Evolutionary conservation across 2,329 filamentous ascomycete genomes (phyloP).

Genomic region (Beauveria scarabaeidicola): DNA sequence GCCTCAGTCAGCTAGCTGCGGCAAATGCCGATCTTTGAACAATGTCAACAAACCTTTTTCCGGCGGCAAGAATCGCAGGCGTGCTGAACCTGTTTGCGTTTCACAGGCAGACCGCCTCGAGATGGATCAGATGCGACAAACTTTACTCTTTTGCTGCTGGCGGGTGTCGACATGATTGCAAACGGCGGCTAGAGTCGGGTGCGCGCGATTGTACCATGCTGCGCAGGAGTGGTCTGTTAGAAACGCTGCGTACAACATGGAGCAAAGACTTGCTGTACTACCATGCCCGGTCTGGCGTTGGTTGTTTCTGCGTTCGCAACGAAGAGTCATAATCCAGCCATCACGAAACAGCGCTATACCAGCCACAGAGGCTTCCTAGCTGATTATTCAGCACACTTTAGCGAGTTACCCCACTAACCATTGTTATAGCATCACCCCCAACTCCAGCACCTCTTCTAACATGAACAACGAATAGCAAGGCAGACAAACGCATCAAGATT

Average conservation of each 20-base stretch:
- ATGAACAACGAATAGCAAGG: too few relatives aligned
- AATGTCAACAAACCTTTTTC: constrained; percentile 36
- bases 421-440: too few relatives aligned
- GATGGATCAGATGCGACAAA: constrained; percentile 48
- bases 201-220: background rate
- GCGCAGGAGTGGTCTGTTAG: background rate
- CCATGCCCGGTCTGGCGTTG: background rate
- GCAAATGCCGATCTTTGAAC: too few relatives aligned
- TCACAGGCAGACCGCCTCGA: constrained; percentile 43
- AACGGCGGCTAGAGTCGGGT: background rate
- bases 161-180: constrained; percentile 5
- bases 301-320: background rate
- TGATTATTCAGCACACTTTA: constrained; percentile 5
- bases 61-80: constrained; percentile 48
- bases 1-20: background rate
- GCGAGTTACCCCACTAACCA: background rate
- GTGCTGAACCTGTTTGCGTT: constrained; percentile 51
- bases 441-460: too few relatives aligned
- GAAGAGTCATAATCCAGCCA: background rate
- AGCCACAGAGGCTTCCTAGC: background rate
- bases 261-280: background rate
- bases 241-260: background rate
- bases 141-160: constrained; percentile 32
- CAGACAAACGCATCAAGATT: too few relatives aligned
- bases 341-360: background rate